phyloP scores from a whole-genome alignment of 306 rosid species.

The Vicia villosa region DNA sequence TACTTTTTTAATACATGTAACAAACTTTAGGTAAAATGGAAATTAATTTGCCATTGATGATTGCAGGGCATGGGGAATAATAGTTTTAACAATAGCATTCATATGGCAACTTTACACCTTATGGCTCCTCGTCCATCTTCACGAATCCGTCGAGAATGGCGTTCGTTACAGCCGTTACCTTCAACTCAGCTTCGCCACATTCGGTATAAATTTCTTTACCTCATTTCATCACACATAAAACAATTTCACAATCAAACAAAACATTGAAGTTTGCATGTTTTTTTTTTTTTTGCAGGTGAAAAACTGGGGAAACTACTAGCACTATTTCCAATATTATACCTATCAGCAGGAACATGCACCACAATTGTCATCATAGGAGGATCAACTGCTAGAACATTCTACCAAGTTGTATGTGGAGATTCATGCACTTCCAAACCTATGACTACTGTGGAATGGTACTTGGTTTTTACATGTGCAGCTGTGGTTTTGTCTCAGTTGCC shows the following conservation, averaged over 20 bases:
- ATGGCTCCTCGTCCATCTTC: slow-evolving; percentile 61
- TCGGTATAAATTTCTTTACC: slow-evolving; percentile 35
- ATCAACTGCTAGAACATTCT: slow-evolving; percentile 49
- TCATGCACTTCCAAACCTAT: slow-evolving; percentile 52
- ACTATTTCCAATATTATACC: slow-evolving; percentile 56
- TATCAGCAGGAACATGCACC: slow-evolving; percentile 60
- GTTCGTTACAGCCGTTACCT: slow-evolving; percentile 61
- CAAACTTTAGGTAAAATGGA: too few relatives aligned
- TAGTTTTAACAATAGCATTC: slow-evolving; percentile 51
- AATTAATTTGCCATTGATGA: not conserved
- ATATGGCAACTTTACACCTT: slow-evolving; percentile 66
- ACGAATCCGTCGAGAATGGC: slow-evolving; percentile 52
- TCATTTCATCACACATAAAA: not conserved
- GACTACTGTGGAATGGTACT: slow-evolving; percentile 58
- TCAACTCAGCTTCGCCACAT: slow-evolving; percentile 50
- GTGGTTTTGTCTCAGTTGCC: slow-evolving; percentile 53
- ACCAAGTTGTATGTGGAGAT: slow-evolving; percentile 46
- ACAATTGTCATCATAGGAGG: slow-evolving; percentile 65
- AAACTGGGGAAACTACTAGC: slow-evolving; percentile 46
- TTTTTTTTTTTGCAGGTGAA: slow-evolving; percentile 61
- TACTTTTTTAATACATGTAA: too few relatives aligned
- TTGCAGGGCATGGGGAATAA: slow-evolving; percentile 65
- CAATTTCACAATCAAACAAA: too few relatives aligned
- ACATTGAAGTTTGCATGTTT: too few relatives aligned
- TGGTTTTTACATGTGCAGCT: slow-evolving; percentile 56